Evolutionary conservation across 2,329 filamentous ascomycete genomes (phyloP).

Genomic region (Anthostomella pinea): DNA sequence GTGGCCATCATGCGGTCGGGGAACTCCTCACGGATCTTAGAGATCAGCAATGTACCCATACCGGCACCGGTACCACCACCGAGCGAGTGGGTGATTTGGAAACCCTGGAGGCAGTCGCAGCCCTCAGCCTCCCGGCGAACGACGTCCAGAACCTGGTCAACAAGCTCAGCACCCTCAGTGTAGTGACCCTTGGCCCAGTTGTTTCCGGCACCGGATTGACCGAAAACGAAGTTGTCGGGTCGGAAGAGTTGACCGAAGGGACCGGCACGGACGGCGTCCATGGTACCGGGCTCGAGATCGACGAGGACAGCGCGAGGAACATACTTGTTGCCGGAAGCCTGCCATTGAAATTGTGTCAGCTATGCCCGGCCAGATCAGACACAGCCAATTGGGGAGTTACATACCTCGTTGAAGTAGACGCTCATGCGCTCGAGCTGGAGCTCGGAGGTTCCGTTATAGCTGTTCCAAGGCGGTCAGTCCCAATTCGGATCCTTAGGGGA

Average conservation of each 20-base stretch:
- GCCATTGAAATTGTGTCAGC: slow-evolving; percentile 11
- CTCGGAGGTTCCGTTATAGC: slow-evolving; percentile 96
- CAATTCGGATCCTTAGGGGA: neutral
- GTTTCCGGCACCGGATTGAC: slow-evolving; percentile 99
- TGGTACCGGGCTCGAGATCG: slow-evolving; percentile 98
- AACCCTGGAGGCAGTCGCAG: slow-evolving; percentile 99
- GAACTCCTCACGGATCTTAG: slow-evolving; percentile 99
- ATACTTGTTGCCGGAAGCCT: slow-evolving; percentile 98
- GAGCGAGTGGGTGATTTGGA: slow-evolving; percentile 99
- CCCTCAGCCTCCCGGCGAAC: slow-evolving; percentile 98
- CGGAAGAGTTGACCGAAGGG: slow-evolving; percentile 99
- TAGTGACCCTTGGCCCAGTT: slow-evolving; percentile 99
- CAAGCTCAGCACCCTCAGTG: slow-evolving; percentile 98
- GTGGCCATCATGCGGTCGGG: slow-evolving; percentile 99
- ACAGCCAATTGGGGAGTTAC: slow-evolving; percentile 20
- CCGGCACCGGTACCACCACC: slow-evolving; percentile 99
- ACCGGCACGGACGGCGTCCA: slow-evolving; percentile 97
- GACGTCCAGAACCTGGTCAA: slow-evolving; percentile 97
- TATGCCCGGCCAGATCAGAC: slow-evolving; percentile 9
- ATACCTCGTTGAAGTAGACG: slow-evolving; percentile 89
- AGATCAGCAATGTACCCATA: slow-evolving; percentile 99
- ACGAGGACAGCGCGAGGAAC: slow-evolving; percentile 98
- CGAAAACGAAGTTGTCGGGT: slow-evolving; percentile 99
- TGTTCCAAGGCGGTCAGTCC: slow-evolving; percentile 40
- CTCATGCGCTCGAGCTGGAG: slow-evolving; percentile 99